Percentiles rank a stretch among this genome's conserved stretches.
Evolutionary conservation across 2,329 filamentous ascomycete genomes (phyloP).

Genomic region (Colletotrichum navitas): DNA sequence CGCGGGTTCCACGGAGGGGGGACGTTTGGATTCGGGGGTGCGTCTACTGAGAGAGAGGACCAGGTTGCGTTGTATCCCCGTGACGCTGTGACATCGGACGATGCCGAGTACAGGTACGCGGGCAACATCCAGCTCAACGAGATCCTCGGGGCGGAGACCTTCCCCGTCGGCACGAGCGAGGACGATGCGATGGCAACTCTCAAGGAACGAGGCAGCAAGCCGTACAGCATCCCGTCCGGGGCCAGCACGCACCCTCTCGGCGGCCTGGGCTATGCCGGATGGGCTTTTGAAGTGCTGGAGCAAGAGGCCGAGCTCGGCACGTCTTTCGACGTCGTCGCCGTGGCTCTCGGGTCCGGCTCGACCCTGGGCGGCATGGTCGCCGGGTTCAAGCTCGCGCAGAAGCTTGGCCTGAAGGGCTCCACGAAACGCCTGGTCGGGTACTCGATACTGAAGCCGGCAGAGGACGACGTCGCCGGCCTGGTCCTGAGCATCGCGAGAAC

Average conservation of each 20-base stretch:
- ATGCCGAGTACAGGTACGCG: conserved; percentile 32
- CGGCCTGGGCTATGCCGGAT: conserved; percentile 74
- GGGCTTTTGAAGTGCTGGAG: conserved; percentile 71
- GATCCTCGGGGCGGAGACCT: conserved; percentile 43
- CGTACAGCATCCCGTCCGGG: conserved; percentile 74
- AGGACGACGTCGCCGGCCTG: neutral
- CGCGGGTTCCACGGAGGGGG: no score
- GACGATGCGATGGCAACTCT: conserved; percentile 4
- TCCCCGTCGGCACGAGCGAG: conserved; percentile 22
- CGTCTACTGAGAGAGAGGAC: neutral
- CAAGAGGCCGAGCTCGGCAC: conserved; percentile 68
- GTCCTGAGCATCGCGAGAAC: conserved; percentile 29
- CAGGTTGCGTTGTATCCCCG: conserved; percentile 32
- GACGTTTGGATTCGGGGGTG: no score
- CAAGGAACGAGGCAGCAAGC: conserved; percentile 61
- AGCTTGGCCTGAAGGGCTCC: conserved; percentile 43
- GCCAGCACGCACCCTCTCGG: conserved; percentile 74
- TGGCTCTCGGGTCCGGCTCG: conserved; percentile 73
- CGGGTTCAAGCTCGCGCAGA: conserved; percentile 71
- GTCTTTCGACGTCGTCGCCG: conserved; percentile 71
- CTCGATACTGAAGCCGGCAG: conserved; percentile 5
- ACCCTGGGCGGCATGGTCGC: conserved; percentile 76
- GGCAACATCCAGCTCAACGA: conserved; percentile 44
- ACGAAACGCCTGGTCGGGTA: conserved; percentile 29
- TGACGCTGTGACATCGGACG: neutral